Evolutionary conservation across 352 stramenopile species (phyloP).

Genomic region (Globisporangium polare): DNA sequence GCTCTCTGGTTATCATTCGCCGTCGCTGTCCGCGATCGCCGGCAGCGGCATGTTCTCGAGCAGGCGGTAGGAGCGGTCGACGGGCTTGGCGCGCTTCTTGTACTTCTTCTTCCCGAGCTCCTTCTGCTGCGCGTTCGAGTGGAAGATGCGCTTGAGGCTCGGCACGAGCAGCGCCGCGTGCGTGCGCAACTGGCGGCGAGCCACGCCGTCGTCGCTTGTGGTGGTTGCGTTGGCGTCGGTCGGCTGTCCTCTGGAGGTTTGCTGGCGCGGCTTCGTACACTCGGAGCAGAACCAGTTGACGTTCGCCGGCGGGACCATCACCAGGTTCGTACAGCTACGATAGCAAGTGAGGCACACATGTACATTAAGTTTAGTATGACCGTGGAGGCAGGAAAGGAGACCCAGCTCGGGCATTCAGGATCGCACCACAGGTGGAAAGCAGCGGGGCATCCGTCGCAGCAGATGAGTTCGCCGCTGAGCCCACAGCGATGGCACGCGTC

Average conservation of each 20-base stretch:
- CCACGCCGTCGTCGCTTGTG: constrained; percentile 14
- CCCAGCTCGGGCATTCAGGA: not conserved
- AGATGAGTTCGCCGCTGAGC: constrained; percentile 69
- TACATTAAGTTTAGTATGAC: not conserved
- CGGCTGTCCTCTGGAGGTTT: constrained; percentile 10
- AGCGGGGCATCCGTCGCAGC: constrained; percentile 73
- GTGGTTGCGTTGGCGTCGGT: constrained; percentile 8
- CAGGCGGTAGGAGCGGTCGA: constrained; percentile 53
- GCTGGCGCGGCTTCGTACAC: constrained; percentile 42
- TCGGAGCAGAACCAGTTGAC: constrained; percentile 70
- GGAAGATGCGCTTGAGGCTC: constrained; percentile 67
- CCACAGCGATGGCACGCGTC: constrained; percentile 75
- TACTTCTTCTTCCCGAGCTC: constrained; percentile 37
- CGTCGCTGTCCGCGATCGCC: constrained; percentile 28
- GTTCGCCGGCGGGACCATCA: constrained; percentile 40
- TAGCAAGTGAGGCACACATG: not conserved
- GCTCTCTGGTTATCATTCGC: not conserved
- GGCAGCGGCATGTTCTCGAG: constrained; percentile 63
- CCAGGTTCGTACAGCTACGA: constrained; percentile 60
- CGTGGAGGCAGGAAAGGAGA: not conserved
- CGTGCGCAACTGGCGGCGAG: constrained; percentile 40
- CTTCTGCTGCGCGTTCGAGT: constrained; percentile 23
- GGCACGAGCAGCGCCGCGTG: constrained; percentile 36
- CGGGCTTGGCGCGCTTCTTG: constrained; percentile 49
- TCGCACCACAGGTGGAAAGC: constrained; percentile 69